Conservation (phyloP, 2,329 filamentous ascomycete species). For the Neodidymelliopsis sp. region DNA sequence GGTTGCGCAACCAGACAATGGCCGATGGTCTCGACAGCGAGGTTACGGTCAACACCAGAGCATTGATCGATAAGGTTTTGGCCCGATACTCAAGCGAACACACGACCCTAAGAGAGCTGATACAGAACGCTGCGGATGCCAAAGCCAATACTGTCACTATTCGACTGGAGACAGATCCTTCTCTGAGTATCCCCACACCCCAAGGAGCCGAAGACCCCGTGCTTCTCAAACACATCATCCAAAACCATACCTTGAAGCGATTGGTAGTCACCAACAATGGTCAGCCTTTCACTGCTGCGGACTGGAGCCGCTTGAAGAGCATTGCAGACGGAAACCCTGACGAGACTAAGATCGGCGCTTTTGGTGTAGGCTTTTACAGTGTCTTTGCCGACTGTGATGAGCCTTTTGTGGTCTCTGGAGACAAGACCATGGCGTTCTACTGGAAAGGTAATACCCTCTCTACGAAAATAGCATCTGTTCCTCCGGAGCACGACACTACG, state of each 20-base stretch:
- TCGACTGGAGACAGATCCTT: constrained; percentile 90
- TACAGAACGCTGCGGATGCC: constrained; percentile 98
- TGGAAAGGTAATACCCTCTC: constrained; percentile 99
- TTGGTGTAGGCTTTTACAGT: constrained; percentile 98
- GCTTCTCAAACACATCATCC: constrained; percentile 80
- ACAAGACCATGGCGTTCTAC: constrained; percentile 96
- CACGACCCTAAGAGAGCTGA: constrained; percentile 85
- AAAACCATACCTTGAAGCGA: constrained; percentile 84
- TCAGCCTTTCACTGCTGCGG: constrained; percentile 83
- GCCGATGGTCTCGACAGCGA: constrained; percentile 93
- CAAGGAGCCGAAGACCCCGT: constrained; percentile 71
- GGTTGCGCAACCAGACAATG: constrained; percentile 86
- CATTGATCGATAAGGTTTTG: constrained; percentile 96
- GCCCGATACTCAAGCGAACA: constrained; percentile 97
- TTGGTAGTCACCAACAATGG: constrained; percentile 95
- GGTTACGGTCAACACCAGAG: constrained; percentile 95
- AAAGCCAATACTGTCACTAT: constrained; percentile 88
- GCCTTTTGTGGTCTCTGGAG: constrained; percentile 92
- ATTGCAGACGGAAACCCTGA: constrained; percentile 99
- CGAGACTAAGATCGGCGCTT: constrained; percentile 98
- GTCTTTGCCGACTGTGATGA: constrained; percentile 98
- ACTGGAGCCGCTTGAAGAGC: constrained; percentile 92
- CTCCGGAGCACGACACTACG: constrained; percentile 68
- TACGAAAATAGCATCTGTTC: constrained; percentile 82
- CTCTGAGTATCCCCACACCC: constrained; percentile 75